Evolutionary conservation across 2,329 filamentous ascomycete genomes (phyloP).

Genomic region (Xylaria digitata): DNA sequence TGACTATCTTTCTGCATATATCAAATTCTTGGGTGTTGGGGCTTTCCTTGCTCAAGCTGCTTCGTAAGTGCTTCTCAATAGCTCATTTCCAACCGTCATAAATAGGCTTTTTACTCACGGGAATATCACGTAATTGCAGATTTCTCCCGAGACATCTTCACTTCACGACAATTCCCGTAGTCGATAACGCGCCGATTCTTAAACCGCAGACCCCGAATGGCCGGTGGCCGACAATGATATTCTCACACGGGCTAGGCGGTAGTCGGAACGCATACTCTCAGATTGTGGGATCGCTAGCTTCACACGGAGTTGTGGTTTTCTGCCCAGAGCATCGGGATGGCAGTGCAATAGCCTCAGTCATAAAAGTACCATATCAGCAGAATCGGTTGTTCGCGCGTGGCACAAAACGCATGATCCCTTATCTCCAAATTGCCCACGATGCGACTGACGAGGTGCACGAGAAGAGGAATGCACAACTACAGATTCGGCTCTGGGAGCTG

Average conservation of each 20-base stretch:
- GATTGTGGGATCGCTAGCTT: slow-evolving; percentile 80
- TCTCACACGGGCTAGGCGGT: slow-evolving; percentile 87
- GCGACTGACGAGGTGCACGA: slow-evolving; percentile 73
- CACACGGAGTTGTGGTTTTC: slow-evolving; percentile 82
- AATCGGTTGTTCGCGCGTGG: slow-evolving; percentile 52
- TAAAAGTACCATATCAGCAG: slow-evolving; percentile 70
- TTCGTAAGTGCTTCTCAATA: slow-evolving; percentile 60
- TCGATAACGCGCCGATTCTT: slow-evolving; percentile 76
- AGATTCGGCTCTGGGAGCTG: slow-evolving; percentile 82
- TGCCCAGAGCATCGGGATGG: slow-evolving; percentile 87
- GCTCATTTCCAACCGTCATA: neutral
- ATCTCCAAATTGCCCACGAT: slow-evolving; percentile 69
- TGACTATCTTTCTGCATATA: slow-evolving; percentile 79
- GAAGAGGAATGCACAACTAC: slow-evolving; percentile 76
- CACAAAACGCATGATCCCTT: slow-evolving; percentile 57
- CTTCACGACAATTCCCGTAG: slow-evolving; percentile 77
- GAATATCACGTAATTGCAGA: slow-evolving; percentile 52
- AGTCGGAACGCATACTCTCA: slow-evolving; percentile 88
- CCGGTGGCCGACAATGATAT: slow-evolving; percentile 84
- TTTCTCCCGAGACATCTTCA: slow-evolving; percentile 77
- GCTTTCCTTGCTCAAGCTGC: slow-evolving; percentile 67
- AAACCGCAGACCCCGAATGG: slow-evolving; percentile 58
- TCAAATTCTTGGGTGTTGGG: slow-evolving; percentile 77
- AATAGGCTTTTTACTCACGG: slow-evolving; percentile 18
- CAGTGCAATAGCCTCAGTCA: slow-evolving; percentile 78